Evolutionary conservation across 75 land plant species (phyloP).

Genomic region (Selaginella moellendorffii): DNA sequence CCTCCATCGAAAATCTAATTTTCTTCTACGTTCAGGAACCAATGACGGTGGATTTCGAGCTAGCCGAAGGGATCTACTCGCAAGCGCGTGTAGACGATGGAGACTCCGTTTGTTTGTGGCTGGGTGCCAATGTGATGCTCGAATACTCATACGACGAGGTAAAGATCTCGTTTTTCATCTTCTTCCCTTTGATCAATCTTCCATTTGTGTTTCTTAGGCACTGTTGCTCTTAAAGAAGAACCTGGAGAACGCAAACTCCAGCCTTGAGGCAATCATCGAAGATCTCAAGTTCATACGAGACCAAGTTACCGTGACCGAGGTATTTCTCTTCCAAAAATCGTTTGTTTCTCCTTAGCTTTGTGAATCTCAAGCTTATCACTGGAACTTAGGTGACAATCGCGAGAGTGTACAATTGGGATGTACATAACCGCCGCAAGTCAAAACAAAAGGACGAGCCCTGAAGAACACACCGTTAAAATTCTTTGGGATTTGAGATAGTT

Average conservation of each 20-base stretch:
- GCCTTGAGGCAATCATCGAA: slow-evolving; percentile 70
- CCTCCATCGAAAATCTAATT: background rate
- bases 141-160: slow-evolving; percentile 95
- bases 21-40: slow-evolving; percentile 24
- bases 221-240: slow-evolving; percentile 57
- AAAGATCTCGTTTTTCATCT: background rate
- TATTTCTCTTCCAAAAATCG: slow-evolving; percentile 2
- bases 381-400: slow-evolving; percentile 75
- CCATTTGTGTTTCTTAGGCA: background rate
- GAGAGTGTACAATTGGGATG: slow-evolving; percentile 97
- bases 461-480: no score
- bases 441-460: no score
- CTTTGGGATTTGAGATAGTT: no score
- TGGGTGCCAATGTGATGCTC: slow-evolving; percentile 99
- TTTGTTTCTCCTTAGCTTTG: background rate
- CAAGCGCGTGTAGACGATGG: slow-evolving; percentile 62
- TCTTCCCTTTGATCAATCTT: background rate
- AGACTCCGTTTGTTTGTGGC: slow-evolving; percentile 89
- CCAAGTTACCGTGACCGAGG: slow-evolving; percentile 96
- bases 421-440: slow-evolving; percentile 73
- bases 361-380: background rate
- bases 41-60: slow-evolving; percentile 78
- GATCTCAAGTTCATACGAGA: slow-evolving; percentile 90
- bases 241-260: slow-evolving; percentile 80
- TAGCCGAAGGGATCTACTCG: slow-evolving; percentile 93